These are phyloP conservation scores for Sporisorium reilianum DNA, from an alignment of 1,284 basidiomycete species.

Conservation along the genomic window DNA sequence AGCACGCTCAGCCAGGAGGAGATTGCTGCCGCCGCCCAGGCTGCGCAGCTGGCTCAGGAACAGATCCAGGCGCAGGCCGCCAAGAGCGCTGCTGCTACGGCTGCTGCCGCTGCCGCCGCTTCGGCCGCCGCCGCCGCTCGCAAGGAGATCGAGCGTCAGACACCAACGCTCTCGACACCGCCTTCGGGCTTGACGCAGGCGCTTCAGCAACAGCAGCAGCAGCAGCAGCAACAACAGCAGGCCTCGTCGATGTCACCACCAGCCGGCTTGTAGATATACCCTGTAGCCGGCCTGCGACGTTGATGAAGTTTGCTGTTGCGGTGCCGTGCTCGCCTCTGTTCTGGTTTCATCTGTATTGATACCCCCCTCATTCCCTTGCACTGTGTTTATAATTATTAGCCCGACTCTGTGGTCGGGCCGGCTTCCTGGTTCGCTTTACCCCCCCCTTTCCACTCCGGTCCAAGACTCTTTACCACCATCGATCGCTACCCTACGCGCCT, in stretches of 20 bases:
- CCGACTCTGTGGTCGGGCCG: conserved; percentile 17
- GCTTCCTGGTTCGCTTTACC: conserved; percentile 18
- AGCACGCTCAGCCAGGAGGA: conserved; percentile 63
- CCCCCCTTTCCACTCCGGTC: conserved; percentile 8
- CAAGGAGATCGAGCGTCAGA: conserved; percentile 35
- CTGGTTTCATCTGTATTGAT: conserved; percentile 35
- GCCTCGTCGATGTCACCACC: conserved; percentile 17
- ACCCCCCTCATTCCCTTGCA: conserved; percentile 23
- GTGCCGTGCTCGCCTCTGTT: conserved; percentile 12
- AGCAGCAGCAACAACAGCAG: conserved; percentile 13
- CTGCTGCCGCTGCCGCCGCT: conserved; percentile 45
- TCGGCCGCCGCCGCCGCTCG: conserved; percentile 49
- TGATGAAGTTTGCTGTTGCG: conserved; percentile 4
- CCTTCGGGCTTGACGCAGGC: conserved; percentile 45
- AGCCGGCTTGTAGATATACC: conserved; percentile 23
- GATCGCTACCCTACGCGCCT: conserved; percentile 29
- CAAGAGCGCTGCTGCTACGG: conserved; percentile 52
- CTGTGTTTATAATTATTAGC: conserved; percentile 46
- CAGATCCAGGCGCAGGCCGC: conserved; percentile 57
- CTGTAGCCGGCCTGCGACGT: conserved; percentile 4
- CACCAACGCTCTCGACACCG: conserved; percentile 24
- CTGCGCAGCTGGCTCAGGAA: conserved; percentile 61
- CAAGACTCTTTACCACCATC: conserved; percentile 20
- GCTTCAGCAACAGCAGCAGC: conserved; percentile 28
- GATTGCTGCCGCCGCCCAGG: conserved; percentile 65